Conservation (phyloP, 2,329 filamentous ascomycete species). For the Fonsecaea pugnacius region DNA sequence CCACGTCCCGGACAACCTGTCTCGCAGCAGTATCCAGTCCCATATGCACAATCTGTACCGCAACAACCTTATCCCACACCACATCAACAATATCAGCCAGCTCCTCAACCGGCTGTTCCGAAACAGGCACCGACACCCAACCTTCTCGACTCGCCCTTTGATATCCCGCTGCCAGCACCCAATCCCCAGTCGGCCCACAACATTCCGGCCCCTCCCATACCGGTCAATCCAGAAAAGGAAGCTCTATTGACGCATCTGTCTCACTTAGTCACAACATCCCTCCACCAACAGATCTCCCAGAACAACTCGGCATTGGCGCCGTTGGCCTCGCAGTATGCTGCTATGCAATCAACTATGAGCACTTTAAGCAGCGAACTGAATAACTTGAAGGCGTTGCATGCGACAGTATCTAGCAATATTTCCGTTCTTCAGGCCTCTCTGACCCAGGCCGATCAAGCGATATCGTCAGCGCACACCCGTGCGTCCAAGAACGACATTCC, state of each 20-base stretch:
- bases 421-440: conserved; percentile 77
- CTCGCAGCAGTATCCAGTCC: conserved; percentile 17
- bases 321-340: conserved; percentile 75
- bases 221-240: conserved; percentile 95
- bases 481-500: conserved; percentile 60
- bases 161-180: conserved; percentile 58
- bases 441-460: conserved; percentile 75
- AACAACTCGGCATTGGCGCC: conserved; percentile 75
- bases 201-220: conserved; percentile 78
- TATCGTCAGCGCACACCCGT: conserved; percentile 71
- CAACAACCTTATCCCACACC: conserved; percentile 30
- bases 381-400: conserved; percentile 71
- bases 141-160: conserved; percentile 66
- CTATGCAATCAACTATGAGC: conserved; percentile 71
- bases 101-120: conserved; percentile 32
- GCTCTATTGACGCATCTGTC: conserved; percentile 78
- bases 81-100: conserved; percentile 37
- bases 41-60: conserved; percentile 10
- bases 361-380: conserved; percentile 74
- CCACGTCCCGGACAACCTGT: conserved; percentile 8
- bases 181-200: conserved; percentile 54
- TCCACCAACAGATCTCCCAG: conserved; percentile 70
- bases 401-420: conserved; percentile 75
- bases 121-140: conserved; percentile 52
- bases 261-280: conserved; percentile 68